Percentiles rank a stretch among this genome's conserved stretches.
Evolutionary conservation across 2,329 filamentous ascomycete species (phyloP).

Genomic region (Botrytis pseudocinerea): DNA sequence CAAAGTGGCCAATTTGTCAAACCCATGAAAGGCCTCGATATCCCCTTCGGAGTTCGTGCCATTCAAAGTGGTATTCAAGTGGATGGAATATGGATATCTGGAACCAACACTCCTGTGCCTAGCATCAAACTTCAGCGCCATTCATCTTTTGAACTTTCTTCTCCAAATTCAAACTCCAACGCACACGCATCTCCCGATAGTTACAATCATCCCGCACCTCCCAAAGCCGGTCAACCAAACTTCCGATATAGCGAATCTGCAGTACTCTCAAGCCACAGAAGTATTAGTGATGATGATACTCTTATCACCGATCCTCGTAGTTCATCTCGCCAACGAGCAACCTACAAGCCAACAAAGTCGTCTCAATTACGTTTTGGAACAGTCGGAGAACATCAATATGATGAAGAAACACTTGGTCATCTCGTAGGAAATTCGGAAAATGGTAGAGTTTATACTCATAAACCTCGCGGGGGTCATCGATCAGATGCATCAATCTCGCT

Average conservation of each 20-base stretch:
- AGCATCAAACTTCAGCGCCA: constrained; percentile 28
- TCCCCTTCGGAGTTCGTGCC: constrained; percentile 84
- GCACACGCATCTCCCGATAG: constrained; percentile 14
- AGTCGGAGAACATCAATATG: constrained; percentile 32
- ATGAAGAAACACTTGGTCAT: constrained; percentile 36
- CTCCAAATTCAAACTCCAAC: constrained; percentile 14
- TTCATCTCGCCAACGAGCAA: constrained; percentile 26
- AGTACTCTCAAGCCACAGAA: constrained; percentile 16
- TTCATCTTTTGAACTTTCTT: constrained; percentile 25
- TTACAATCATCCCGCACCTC: not conserved
- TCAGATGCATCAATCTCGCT: constrained; percentile 31
- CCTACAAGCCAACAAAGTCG: constrained; percentile 41
- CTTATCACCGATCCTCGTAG: constrained; percentile 2
- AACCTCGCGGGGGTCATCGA: constrained; percentile 27
- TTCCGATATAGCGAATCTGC: constrained; percentile 17
- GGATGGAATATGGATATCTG: constrained; percentile 75
- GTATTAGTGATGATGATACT: constrained; percentile 20
- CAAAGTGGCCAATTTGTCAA: constrained; percentile 49
- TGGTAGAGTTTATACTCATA: constrained; percentile 31
- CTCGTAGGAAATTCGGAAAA: constrained; percentile 32
- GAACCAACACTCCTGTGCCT: constrained; percentile 34
- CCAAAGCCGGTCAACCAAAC: not conserved
- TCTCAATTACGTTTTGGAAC: constrained; percentile 41
- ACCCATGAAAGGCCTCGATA: constrained; percentile 51
- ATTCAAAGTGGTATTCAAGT: constrained; percentile 81